Conservation (phyloP, 129 eudicot genomes). For the Glebionis coronaria region DNA sequence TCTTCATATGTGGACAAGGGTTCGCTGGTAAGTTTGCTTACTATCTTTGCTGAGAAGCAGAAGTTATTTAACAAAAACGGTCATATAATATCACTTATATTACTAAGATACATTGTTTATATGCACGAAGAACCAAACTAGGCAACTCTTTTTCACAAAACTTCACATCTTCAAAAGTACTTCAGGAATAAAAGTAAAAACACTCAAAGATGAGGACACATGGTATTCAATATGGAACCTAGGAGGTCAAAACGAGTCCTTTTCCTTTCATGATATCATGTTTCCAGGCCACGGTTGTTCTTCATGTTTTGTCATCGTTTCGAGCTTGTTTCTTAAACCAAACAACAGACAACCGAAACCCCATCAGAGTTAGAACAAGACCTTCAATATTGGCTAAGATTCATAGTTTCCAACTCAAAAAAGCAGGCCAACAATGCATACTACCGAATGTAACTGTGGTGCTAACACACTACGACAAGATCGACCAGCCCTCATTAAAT, state of each 20-base stretch:
- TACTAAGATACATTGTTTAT: constrained; percentile 7
- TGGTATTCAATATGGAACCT: constrained; percentile 88
- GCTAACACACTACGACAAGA: constrained; percentile 76
- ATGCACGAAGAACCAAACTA: constrained; percentile 80
- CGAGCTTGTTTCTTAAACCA: too few species aligned
- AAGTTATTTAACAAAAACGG: too few species aligned
- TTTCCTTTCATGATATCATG: too few species aligned
- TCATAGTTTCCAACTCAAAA: constrained; percentile 82
- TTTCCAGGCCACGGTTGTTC: too few species aligned
- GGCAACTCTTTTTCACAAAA: constrained; percentile 69
- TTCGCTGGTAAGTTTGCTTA: too few species aligned
- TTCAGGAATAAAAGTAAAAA: constrained; percentile 66
- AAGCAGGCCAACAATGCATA: constrained; percentile 76
- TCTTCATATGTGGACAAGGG: too few species aligned
- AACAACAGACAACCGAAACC: too few species aligned
- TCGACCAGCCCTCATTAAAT: constrained; percentile 37
- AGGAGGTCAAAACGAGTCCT: constrained; percentile 72
- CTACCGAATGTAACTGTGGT: constrained; percentile 84
- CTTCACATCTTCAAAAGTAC: constrained; percentile 52
- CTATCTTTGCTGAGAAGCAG: too few species aligned
- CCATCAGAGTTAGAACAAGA: too few species aligned
- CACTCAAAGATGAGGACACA: constrained; percentile 63
- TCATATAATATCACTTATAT: neutral
- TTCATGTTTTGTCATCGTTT: too few species aligned
- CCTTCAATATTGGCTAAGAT: constrained; percentile 97